phyloP scores from a whole-genome alignment of 192 early-diverging fungal genomes.

The Linnemannia hyalina region DNA sequence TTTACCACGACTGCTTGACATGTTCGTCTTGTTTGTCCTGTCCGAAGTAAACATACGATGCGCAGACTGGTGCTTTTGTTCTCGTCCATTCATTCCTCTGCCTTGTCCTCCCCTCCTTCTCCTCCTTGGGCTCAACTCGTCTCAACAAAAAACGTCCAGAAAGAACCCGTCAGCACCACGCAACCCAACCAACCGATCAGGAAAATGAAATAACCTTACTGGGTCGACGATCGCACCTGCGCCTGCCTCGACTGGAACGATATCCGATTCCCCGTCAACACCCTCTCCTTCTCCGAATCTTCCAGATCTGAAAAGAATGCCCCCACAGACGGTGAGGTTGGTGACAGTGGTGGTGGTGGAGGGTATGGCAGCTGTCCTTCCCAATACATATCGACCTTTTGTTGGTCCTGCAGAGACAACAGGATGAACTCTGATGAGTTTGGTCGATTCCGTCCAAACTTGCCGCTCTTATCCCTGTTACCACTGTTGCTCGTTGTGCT shows the following conservation, averaged over 20 bases:
- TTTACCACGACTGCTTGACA: neutral
- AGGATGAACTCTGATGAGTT: neutral
- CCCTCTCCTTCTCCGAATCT: constrained; percentile 13
- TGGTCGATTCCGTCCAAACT: neutral
- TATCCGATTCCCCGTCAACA: neutral
- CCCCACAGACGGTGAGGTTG: neutral
- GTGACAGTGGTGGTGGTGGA: constrained; percentile 28
- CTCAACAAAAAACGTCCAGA: neutral
- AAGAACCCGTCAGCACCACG: constrained; percentile 2
- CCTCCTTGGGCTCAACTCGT: neutral
- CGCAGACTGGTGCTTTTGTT: neutral
- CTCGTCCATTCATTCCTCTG: neutral
- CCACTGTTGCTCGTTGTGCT: neutral
- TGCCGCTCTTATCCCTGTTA: neutral
- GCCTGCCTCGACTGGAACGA: neutral
- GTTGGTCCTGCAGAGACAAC: constrained; percentile 11
- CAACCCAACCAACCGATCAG: neutral
- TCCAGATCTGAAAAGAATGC: constrained; percentile 19
- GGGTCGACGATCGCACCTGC: neutral
- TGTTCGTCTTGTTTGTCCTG: neutral
- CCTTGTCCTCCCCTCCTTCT: too few relatives aligned
- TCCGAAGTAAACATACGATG: neutral
- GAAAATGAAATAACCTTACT: neutral
- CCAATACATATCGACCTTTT: neutral
- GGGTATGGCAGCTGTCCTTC: constrained; percentile 25